Evolutionary conservation across 768 basidiomycete species (phyloP).

Genomic region (Collybia mongolica): DNA sequence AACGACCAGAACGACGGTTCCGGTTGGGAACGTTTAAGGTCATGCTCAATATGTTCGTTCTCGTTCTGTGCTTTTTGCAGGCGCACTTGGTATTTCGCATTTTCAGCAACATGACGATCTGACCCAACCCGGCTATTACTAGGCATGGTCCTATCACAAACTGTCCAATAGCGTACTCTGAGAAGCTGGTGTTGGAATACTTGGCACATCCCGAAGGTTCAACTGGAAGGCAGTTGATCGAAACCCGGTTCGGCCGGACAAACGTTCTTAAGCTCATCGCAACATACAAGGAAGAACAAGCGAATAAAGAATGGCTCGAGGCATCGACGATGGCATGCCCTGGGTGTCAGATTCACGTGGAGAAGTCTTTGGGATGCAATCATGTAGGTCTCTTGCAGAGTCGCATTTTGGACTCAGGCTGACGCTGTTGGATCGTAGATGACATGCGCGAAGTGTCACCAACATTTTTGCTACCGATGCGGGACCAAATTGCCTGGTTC

Average conservation of each 20-base stretch:
- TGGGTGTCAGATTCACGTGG: conserved; percentile 69
- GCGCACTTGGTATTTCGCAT: conserved; percentile 63
- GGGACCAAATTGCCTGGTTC: conserved; percentile 46
- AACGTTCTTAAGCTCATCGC: conserved; percentile 62
- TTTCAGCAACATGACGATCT: neutral
- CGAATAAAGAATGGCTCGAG: conserved; percentile 73
- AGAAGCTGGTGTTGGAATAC: conserved; percentile 67
- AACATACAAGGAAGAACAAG: conserved; percentile 69
- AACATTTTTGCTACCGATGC: conserved; percentile 85
- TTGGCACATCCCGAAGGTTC: conserved; percentile 55
- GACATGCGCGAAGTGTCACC: conserved; percentile 71
- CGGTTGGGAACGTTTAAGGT: conserved; percentile 71
- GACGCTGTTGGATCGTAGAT: conserved; percentile 44
- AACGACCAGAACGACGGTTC: conserved; percentile 48
- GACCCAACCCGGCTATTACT: neutral
- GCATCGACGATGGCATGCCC: conserved; percentile 70
- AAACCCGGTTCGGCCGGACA: conserved; percentile 60
- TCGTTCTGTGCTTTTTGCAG: conserved; percentile 85
- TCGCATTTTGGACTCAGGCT: neutral
- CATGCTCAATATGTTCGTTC: conserved; percentile 68
- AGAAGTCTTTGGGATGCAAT: conserved; percentile 82
- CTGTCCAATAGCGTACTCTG: conserved; percentile 70
- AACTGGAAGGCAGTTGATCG: conserved; percentile 46
- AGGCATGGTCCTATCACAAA: conserved; percentile 82
- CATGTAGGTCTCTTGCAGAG: conserved; percentile 56